These are phyloP conservation scores for Ceratocystis cacaofunesta DNA, from an alignment of 2,329 filamentous ascomycete genomes.

Conservation along the genomic window DNA sequence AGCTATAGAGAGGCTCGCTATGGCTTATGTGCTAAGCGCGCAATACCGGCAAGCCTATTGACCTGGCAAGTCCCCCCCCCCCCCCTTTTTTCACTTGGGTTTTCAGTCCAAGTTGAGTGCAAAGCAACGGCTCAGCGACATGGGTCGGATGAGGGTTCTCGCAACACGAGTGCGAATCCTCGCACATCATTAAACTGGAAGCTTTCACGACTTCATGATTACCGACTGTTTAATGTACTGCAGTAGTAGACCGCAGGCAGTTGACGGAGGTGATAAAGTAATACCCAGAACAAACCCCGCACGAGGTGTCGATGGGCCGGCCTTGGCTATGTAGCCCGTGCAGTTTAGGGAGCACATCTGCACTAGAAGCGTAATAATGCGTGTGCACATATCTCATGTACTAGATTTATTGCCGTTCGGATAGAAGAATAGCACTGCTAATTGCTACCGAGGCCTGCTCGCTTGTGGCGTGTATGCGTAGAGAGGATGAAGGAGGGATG, in stretches of 20 bases:
- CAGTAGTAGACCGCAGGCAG: neutral
- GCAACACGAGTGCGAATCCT: neutral
- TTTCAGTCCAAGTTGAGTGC: no score
- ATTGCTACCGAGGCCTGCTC: neutral
- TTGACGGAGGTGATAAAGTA: neutral
- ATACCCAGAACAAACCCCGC: neutral
- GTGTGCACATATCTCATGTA: neutral
- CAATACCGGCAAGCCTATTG: neutral
- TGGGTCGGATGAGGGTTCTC: neutral
- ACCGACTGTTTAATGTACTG: neutral
- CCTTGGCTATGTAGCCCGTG: no score
- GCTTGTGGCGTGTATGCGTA: neutral
- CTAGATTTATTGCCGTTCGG: neutral
- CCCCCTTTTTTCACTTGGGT: no score
- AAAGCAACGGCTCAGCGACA: no score
- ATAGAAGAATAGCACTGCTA: neutral
- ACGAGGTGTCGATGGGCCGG: neutral
- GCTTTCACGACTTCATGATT: neutral
- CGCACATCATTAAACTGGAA: neutral
- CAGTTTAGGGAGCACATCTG: neutral
- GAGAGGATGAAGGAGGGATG: neutral
- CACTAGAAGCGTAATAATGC: neutral
- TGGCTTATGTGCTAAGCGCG: neutral
- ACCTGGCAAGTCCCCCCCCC: neutral
- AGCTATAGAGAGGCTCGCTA: neutral